Percentiles rank a stretch among this genome's conserved stretches.
Conservation (phyloP, 352 stramenopile species). For the Plasmopara halstedii region DNA sequence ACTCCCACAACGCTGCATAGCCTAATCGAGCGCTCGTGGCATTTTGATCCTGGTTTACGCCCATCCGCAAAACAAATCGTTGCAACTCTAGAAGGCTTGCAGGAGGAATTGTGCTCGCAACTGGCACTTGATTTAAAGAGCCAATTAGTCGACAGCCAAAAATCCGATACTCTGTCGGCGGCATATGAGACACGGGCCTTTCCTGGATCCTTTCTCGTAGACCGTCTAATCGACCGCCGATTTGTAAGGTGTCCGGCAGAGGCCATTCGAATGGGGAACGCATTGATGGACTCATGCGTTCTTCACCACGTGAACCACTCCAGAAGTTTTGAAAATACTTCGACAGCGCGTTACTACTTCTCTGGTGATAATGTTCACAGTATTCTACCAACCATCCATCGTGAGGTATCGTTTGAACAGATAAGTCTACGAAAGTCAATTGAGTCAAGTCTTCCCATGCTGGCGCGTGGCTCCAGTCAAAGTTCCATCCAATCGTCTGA, state of each 20-base stretch:
- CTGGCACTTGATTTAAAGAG: conserved; percentile 17
- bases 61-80: conserved; percentile 28
- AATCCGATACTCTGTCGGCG: neutral
- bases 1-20: conserved; percentile 9
- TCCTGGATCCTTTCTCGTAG: conserved; percentile 15
- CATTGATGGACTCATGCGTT: conserved; percentile 52
- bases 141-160: conserved; percentile 1
- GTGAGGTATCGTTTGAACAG: conserved; percentile 3
- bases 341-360: conserved; percentile 28
- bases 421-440: conserved; percentile 1
- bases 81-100: conserved; percentile 17
- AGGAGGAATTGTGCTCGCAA: conserved; percentile 24
- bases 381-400: conserved; percentile 5
- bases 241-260: conserved; percentile 35
- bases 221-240: conserved; percentile 23
- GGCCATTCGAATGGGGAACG: conserved; percentile 42
- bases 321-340: conserved; percentile 31
- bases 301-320: conserved; percentile 49
- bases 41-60: conserved; percentile 17
- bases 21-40: conserved; percentile 29
- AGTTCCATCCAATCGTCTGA: conserved; percentile 9
- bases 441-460: conserved; percentile 16
- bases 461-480: conserved; percentile 3
- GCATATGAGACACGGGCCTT: conserved; percentile 1
- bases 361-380: conserved; percentile 12